These are phyloP conservation scores for Castanea crenata DNA, from an alignment of 306 rosid species.

Conservation along the genomic window DNA sequence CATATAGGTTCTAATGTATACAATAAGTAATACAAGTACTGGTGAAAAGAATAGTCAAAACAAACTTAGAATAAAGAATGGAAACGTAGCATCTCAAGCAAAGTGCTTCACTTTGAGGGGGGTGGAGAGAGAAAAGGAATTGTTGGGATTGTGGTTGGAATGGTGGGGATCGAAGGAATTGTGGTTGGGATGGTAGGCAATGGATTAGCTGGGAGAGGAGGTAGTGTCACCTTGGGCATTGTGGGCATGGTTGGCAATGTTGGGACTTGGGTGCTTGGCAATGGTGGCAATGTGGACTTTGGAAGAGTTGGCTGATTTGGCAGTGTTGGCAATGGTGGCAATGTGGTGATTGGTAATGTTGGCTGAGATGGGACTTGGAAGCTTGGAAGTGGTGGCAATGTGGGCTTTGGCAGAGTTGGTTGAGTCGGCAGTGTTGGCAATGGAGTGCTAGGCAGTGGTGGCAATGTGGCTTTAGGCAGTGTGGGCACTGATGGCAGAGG, in stretches of 20 bases:
- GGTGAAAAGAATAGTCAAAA: too few relatives aligned
- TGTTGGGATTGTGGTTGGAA: conserved; percentile 2
- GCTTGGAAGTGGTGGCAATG: conserved; percentile 3
- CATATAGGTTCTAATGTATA: too few relatives aligned
- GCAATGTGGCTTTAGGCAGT: too few relatives aligned
- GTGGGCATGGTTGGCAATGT: conserved; percentile 4
- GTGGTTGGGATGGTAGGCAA: background rate
- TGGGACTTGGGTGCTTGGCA: conserved; percentile 9
- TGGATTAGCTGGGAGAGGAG: too few relatives aligned
- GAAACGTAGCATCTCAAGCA: too few relatives aligned
- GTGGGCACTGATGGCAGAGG: too few relatives aligned
- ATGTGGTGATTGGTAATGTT: background rate
- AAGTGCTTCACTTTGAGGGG: conserved; percentile 18
- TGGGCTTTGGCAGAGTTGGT: background rate
- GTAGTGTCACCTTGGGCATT: too few relatives aligned
- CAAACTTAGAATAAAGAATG: too few relatives aligned
- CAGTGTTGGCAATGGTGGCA: conserved; percentile 13
- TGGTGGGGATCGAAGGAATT: conserved; percentile 2
- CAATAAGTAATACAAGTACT: too few relatives aligned
- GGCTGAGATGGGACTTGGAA: background rate
- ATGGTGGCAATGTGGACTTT: conserved; percentile 27
- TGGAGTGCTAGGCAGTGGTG: too few relatives aligned
- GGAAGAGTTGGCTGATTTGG: conserved; percentile 15
- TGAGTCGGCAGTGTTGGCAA: background rate
- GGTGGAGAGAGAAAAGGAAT: conserved; percentile 15